Conservation (phyloP, 805 yeast species). For the Wickerhamomyces queroliae region DNA sequence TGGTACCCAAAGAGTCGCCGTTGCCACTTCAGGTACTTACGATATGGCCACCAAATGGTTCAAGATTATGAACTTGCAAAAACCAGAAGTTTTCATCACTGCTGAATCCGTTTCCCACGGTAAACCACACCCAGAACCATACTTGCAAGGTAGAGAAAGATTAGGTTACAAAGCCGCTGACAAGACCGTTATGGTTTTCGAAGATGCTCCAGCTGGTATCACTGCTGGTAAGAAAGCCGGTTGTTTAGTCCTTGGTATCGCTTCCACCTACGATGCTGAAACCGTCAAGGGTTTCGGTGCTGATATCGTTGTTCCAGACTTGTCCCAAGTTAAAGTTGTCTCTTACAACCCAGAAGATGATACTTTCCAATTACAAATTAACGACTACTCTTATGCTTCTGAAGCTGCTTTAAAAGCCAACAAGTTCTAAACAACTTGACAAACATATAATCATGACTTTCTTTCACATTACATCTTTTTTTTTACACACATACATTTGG, state of each 20-base stretch:
- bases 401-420: conserved; percentile 2
- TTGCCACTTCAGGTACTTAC: conserved; percentile 77
- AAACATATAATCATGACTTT: no score
- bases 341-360: conserved; percentile 40
- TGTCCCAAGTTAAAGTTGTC: conserved; percentile 53
- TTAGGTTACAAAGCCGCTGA: conserved; percentile 30
- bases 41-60: conserved; percentile 80
- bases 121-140: conserved; percentile 86
- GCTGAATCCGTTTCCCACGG: conserved; percentile 77
- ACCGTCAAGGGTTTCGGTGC: conserved; percentile 70
- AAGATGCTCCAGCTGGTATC: conserved; percentile 88
- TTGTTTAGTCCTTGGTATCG: conserved; percentile 76
- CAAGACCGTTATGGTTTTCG: conserved; percentile 59
- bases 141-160: conserved; percentile 47
- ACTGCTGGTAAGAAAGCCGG: conserved; percentile 81
- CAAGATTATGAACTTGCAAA: conserved; percentile 48
- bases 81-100: conserved; percentile 72
- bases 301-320: conserved; percentile 70
- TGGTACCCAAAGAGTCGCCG: conserved; percentile 64
- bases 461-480: no score
- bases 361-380: conserved; percentile 29
- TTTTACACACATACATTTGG: no score
- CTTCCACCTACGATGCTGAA: conserved; percentile 68
- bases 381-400: conserved; percentile 25
- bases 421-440: not conserved